Conservation (phyloP, 768 basidiomycete species). For the Udeniomyces megalosporus region DNA sequence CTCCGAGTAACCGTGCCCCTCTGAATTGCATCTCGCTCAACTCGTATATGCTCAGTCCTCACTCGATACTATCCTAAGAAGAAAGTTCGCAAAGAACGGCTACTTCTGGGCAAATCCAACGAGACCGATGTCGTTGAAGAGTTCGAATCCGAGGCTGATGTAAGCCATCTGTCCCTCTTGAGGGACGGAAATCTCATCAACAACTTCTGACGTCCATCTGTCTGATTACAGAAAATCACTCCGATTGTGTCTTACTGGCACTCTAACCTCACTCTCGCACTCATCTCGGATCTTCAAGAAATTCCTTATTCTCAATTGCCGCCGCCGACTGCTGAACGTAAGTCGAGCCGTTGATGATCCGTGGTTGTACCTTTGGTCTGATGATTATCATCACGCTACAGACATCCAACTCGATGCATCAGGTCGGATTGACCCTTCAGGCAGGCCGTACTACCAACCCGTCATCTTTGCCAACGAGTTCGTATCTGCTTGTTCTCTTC, state of each 20-base stretch:
- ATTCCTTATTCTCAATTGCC: conserved; percentile 45
- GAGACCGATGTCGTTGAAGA: conserved; percentile 31
- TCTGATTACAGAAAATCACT: conserved; percentile 32
- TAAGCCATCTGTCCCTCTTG: no score
- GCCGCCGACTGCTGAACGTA: conserved; percentile 46
- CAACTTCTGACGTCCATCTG: background rate
- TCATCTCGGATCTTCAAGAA: conserved; percentile 53
- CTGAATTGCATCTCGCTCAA: no score
- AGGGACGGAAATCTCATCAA: no score
- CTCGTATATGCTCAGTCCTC: conserved; percentile 52
- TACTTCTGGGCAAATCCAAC: conserved; percentile 38
- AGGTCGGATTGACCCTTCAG: conserved; percentile 18
- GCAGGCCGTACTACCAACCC: conserved; percentile 51
- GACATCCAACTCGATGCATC: conserved; percentile 49
- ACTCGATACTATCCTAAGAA: conserved; percentile 64
- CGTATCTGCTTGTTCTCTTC: background rate
- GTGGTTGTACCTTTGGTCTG: background rate
- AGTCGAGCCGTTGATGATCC: conserved; percentile 24
- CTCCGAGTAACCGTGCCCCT: no score
- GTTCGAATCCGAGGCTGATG: no score
- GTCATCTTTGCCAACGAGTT: conserved; percentile 74
- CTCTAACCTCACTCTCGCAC: conserved; percentile 65
- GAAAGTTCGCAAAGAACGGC: conserved; percentile 67
- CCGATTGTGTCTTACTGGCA: conserved; percentile 74
- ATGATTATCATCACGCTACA: conserved; percentile 23